Base-by-base conservation (phyloP, 495 filamentous ascomycete species). In the Penicillium pancosmium region DNA sequence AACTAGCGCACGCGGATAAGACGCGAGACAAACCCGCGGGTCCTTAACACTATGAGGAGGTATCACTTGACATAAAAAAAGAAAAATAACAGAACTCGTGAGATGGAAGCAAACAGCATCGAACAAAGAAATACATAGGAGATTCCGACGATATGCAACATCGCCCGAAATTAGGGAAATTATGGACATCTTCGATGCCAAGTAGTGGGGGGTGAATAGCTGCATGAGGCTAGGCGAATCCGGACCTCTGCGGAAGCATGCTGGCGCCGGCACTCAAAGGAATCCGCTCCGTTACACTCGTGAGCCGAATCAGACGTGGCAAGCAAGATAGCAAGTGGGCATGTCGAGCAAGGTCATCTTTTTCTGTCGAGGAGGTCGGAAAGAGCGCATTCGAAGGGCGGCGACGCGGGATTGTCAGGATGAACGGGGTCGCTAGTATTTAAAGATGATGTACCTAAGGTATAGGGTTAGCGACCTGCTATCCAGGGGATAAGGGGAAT, bases 381-480 rank as follows among this genome's bases (percentile, higher is more conserved):
- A 16, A 43, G 40, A 43, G 16, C n/a, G 2, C 41, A 19, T 44
- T 44, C 21, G 21, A 50, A 25, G 47, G 18, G 47, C 19, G 16
- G 41, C 41, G 41, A 18, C 16, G 41, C 16, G 41, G 41, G 16
- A 44, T 8, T 16, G 8, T 44, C 16, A 44, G 38, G 13, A 13
- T 38, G 49, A 46, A 19, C 36, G 43, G 53, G 34, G 18, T 46
- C 44, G 63, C 69, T 80, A 84, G 65, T 82, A 81, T 65, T 84
- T 84, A 61, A 84, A 77, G 57, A 84, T 84, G 57, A 83, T 83
- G 74, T 84, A 84, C 44, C 80, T 84, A 54, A 25, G 16, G 51
- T 13, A 38, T 25, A 47, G 52, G 34, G 59, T 71, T 63, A 18
- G 33, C n/a, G 27, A 1, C 19, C 31, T 13, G 13, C 5, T 9